Conservation (phyloP, 2,329 filamentous ascomycete species). For the Calonectria fujianensis region DNA sequence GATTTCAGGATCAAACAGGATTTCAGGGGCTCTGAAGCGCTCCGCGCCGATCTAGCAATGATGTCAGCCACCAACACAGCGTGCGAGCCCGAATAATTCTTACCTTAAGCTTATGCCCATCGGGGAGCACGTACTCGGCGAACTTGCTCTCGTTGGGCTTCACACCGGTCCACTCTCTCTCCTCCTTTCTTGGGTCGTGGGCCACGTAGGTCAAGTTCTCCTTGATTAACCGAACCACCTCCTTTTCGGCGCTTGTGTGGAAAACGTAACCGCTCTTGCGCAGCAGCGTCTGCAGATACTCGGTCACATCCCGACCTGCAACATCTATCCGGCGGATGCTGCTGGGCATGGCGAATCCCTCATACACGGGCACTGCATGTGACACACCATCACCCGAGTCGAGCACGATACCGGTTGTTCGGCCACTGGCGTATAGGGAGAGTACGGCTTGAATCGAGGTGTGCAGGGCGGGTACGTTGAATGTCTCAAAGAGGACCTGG, state of each 20-base stretch:
- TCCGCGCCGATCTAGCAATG: constrained; percentile 85
- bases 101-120: constrained; percentile 95
- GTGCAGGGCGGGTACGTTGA: constrained; percentile 97
- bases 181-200: constrained; percentile 91
- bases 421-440: constrained; percentile 95
- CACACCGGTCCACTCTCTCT: constrained; percentile 93
- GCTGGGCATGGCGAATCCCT: constrained; percentile 97
- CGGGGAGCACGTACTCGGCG: constrained; percentile 91
- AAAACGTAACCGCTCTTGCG: constrained; percentile 96
- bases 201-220: constrained; percentile 96
- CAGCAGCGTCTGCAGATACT: constrained; percentile 92
- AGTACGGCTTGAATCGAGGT: constrained; percentile 98
- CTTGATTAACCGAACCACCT: constrained; percentile 98
- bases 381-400: constrained; percentile 98
- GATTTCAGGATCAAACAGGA: constrained; percentile 97
- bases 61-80: constrained; percentile 45
- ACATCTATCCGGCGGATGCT: constrained; percentile 97
- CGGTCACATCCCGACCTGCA: constrained; percentile 95
- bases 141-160: constrained; percentile 86
- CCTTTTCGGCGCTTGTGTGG: constrained; percentile 98
- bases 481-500: constrained; percentile 98
- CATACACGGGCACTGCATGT: constrained; percentile 97
- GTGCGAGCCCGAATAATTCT: constrained; percentile 21
- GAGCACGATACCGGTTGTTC: constrained; percentile 96
- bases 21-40: constrained; percentile 96